A percentile compares a stretch with the other conserved stretches of the same genome.
Conservation (phyloP, 2,329 filamentous ascomycete genomes). For the Aquanectria penicillioides region DNA sequence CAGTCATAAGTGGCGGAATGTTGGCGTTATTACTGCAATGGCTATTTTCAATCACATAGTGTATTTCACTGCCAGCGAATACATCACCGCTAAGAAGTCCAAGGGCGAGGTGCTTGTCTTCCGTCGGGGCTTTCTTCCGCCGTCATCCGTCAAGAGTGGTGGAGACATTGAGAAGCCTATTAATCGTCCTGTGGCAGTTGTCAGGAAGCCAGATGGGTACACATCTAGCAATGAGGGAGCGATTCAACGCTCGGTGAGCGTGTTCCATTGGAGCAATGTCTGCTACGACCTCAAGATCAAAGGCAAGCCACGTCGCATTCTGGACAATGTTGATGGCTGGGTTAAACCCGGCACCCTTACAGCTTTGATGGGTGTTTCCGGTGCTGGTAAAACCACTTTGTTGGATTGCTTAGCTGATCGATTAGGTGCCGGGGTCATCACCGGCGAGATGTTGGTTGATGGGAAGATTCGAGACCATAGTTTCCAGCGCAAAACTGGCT, state of each 20-base stretch:
- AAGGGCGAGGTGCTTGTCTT: slow-evolving; percentile 72
- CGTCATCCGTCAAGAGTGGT: slow-evolving; percentile 13
- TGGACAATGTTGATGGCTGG: slow-evolving; percentile 77
- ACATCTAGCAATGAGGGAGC: not conserved
- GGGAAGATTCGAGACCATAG: slow-evolving; percentile 69
- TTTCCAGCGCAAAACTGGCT: slow-evolving; percentile 76
- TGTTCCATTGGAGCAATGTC: slow-evolving; percentile 77
- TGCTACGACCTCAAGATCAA: slow-evolving; percentile 77
- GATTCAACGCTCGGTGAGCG: slow-evolving; percentile 6
- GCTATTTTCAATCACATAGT: slow-evolving; percentile 55
- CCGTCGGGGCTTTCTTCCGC: slow-evolving; percentile 51
- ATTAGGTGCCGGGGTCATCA: slow-evolving; percentile 74
- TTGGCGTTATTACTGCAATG: slow-evolving; percentile 64
- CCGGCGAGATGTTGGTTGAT: slow-evolving; percentile 74
- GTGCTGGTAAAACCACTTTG: slow-evolving; percentile 70
- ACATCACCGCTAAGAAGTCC: slow-evolving; percentile 57
- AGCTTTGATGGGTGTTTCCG: slow-evolving; percentile 65
- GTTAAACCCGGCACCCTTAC: slow-evolving; percentile 78
- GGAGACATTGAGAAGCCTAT: slow-evolving; percentile 7
- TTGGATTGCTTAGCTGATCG: slow-evolving; percentile 71
- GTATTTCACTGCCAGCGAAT: slow-evolving; percentile 60
- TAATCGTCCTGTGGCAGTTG: not conserved
- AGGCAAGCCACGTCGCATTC: slow-evolving; percentile 70
- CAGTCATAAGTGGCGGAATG: slow-evolving; percentile 62
- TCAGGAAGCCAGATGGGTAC: not conserved